Percentiles rank a stretch among this genome's conserved stretches.
These are phyloP conservation scores for Mesembryanthemum crystallinum DNA, from an alignment of 148 eudicot genomes.

Conservation along the genomic window DNA sequence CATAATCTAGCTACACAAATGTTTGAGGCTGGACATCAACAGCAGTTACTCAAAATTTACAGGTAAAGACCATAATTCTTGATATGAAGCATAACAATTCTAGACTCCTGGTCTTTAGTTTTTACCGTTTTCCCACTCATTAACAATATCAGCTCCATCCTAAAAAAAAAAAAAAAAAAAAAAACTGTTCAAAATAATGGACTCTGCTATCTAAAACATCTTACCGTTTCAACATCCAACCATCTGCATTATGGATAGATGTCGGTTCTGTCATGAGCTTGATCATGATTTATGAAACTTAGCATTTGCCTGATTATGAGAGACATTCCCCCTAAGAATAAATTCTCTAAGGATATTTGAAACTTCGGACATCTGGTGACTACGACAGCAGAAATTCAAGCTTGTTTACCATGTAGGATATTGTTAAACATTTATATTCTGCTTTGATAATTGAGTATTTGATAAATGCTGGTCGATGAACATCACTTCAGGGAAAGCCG, in stretches of 20 bases:
- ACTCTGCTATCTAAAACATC: too few relatives aligned
- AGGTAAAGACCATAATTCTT: constrained; percentile 41
- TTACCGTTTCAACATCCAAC: too few relatives aligned
- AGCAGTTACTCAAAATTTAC: constrained; percentile 81
- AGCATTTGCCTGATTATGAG: not conserved
- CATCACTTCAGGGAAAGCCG: constrained; percentile 71
- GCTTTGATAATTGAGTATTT: not conserved
- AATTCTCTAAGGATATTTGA: not conserved
- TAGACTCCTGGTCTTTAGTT: not conserved
- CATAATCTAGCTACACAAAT: constrained; percentile 90
- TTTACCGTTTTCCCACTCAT: too few relatives aligned
- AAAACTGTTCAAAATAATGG: not conserved
- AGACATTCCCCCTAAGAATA: too few relatives aligned
- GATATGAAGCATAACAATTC: not conserved
- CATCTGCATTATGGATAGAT: too few relatives aligned
- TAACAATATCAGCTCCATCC: too few relatives aligned
- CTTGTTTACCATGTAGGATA: not conserved
- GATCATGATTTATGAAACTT: not conserved
- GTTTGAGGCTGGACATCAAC: constrained; percentile 88
- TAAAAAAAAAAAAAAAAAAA: too few relatives aligned
- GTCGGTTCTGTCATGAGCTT: not conserved
- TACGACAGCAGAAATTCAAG: not conserved
- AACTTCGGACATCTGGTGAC: not conserved
- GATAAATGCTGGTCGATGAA: constrained; percentile 7
- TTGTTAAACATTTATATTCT: not conserved